Base-by-base conservation (phyloP, 805 yeast species). In the Candida insectalens region DNA sequence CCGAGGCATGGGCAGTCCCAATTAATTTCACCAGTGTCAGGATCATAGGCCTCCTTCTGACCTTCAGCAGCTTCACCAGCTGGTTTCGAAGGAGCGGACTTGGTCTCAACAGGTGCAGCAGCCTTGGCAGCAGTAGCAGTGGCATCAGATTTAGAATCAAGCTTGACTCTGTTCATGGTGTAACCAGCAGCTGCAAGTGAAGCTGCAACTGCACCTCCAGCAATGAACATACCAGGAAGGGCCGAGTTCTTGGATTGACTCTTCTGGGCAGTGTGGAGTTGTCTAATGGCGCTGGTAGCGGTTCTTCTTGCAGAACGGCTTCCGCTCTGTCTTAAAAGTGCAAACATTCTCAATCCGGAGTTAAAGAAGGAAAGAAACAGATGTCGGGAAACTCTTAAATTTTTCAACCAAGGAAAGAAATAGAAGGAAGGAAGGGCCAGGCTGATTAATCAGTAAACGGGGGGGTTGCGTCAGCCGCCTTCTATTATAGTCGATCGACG, bases 1-100 rank as follows among this genome's bases (percentile, higher is more conserved):
- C 97, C 98, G 32, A 92, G 67, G 60, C 97, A 89, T n/a, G 98
- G 97, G 59, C 98, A 92, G 54, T 92, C 97, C 98, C 98, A 92
- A 73, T 92, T 89, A 62, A 92, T 92, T 57, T 89, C 97, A 20
- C 98, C 98, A 3, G 98, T 92, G 50, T 83, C 95, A 20, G 96
- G 96, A 63, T 89, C 75, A 61, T 75, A 89, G 4, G 97, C 96
- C 25, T 85, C 82, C 40, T 66, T 61, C 41, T 57, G 63, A 15
- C 61, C 59, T 12, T 16, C 29, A n/a, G 29, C 29, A 12, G 34
- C 15, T 10, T 32, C 26, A 10, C 8, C 12, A 7, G 30, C 12
- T 8, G 4, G 10, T 14, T 13, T 15, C 12, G 29, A 13, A 4
- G 29, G 29, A 15, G 29, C 18, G 26, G 10, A 6, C n/a, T n/a